A percentile compares a stretch with the other conserved stretches of the same genome.
phyloP scores from a whole-genome alignment of 2,329 filamentous ascomycete genomes.

The Colletotrichum orbiculare region DNA sequence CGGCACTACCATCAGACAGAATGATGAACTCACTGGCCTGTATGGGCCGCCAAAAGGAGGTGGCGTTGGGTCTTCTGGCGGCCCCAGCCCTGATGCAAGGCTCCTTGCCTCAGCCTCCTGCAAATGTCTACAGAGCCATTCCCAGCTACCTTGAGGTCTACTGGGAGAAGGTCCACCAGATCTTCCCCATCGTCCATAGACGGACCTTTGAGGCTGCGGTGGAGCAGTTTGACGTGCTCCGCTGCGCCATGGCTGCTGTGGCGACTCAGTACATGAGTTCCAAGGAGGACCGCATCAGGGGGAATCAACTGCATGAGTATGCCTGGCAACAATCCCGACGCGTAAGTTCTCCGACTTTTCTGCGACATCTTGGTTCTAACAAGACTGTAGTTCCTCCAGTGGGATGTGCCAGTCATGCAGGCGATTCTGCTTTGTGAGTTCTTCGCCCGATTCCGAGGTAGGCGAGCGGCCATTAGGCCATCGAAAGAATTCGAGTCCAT shows the following conservation, averaged over 20 bases:
- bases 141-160: slow-evolving; percentile 64
- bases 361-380: neutral
- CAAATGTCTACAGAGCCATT: slow-evolving; percentile 52
- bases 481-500: slow-evolving; percentile 62
- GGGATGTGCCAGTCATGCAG: slow-evolving; percentile 64
- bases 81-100: slow-evolving; percentile 51
- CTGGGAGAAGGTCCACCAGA: slow-evolving; percentile 62
- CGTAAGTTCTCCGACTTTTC: slow-evolving; percentile 52
- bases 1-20: slow-evolving; percentile 50
- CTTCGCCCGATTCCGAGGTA: slow-evolving; percentile 65
- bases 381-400: slow-evolving; percentile 55
- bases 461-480: slow-evolving; percentile 57
- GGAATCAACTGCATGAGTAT: slow-evolving; percentile 62
- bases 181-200: slow-evolving; percentile 63
- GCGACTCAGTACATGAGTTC: slow-evolving; percentile 62
- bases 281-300: slow-evolving; percentile 61
- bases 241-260: slow-evolving; percentile 67
- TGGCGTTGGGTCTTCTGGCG: slow-evolving; percentile 50
- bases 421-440: slow-evolving; percentile 65
- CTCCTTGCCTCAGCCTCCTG: slow-evolving; percentile 45
- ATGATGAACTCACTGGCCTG: slow-evolving; percentile 49
- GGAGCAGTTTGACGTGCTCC: slow-evolving; percentile 56
- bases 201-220: slow-evolving; percentile 54
- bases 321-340: slow-evolving; percentile 61
- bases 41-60: slow-evolving; percentile 54